Evolutionary conservation across 179 eudicot genomes (phyloP).

Genomic region (Actinidia chinensis): DNA sequence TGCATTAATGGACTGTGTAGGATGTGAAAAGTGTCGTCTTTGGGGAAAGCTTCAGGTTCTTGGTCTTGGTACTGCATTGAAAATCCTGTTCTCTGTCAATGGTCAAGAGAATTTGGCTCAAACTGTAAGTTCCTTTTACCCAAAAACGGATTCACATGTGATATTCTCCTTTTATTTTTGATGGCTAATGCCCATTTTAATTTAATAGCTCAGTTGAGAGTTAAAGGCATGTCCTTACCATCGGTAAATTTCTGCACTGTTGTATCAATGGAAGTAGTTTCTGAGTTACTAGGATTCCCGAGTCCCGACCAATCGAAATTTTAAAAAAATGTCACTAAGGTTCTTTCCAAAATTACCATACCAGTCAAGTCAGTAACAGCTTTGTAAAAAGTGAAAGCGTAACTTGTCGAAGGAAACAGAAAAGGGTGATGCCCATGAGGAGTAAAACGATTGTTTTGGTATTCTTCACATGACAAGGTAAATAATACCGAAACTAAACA

Average conservation of each 20-base stretch:
- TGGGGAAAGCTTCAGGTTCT: slow-evolving; percentile 99
- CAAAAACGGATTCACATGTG: background rate
- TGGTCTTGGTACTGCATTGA: slow-evolving; percentile 94
- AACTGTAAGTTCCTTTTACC: slow-evolving; percentile 46
- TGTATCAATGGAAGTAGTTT: background rate
- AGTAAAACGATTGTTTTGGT: background rate
- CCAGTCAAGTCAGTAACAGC: background rate
- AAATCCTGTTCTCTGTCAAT: slow-evolving; percentile 79
- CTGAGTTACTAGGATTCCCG: background rate
- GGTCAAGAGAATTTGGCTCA: slow-evolving; percentile 36
- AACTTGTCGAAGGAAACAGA: background rate
- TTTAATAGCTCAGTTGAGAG: background rate
- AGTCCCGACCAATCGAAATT: background rate
- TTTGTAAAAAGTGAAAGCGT: background rate
- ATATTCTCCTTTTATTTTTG: background rate
- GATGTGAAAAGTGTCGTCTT: slow-evolving; percentile 94
- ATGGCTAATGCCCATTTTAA: background rate
- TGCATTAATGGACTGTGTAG: slow-evolving; percentile 95
- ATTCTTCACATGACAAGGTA: background rate
- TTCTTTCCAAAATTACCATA: background rate
- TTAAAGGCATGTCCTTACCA: background rate
- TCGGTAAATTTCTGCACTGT: background rate
- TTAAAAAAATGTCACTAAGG: background rate
- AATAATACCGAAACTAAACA: background rate
- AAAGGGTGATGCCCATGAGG: background rate